A percentile compares a stretch with the other conserved stretches of the same genome.
Conservation (phyloP, 495 filamentous ascomycete genomes). For the Penicillium subrubescens region DNA sequence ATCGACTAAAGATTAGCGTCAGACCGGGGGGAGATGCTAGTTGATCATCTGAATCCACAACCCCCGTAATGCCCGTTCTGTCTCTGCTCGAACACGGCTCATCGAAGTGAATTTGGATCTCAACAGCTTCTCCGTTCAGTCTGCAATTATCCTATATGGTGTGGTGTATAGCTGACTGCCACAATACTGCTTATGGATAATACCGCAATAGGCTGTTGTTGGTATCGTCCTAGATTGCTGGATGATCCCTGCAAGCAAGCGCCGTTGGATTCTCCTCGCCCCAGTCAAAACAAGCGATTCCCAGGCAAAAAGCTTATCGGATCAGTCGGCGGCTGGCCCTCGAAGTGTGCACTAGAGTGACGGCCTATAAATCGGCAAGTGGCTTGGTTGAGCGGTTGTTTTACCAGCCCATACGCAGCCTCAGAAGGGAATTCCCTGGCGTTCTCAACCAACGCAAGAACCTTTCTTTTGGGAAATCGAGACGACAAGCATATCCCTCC, state of each 20-base stretch:
- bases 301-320: constrained; percentile 5
- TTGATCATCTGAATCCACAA: not conserved
- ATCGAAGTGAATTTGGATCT: not conserved
- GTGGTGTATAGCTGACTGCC: no score
- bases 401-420: not conserved
- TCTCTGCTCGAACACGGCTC: not conserved
- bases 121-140: not conserved
- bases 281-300: not conserved
- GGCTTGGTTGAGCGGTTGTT: not conserved
- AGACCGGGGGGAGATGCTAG: not conserved
- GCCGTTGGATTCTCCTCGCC: constrained; percentile 3
- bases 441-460: not conserved
- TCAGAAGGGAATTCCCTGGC: not conserved
- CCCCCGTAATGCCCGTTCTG: not conserved
- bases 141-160: no score
- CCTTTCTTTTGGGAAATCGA: constrained; percentile 6
- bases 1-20: constrained; percentile 1
- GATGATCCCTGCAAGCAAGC: not conserved
- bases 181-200: not conserved
- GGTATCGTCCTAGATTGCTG: not conserved
- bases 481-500: constrained; percentile 1
- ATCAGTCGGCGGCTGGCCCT: not conserved
- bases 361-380: not conserved
- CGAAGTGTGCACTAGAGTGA: not conserved
- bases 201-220: not conserved